Conservation (phyloP, 768 basidiomycete species). For the Gloeophyllum trabeum region DNA sequence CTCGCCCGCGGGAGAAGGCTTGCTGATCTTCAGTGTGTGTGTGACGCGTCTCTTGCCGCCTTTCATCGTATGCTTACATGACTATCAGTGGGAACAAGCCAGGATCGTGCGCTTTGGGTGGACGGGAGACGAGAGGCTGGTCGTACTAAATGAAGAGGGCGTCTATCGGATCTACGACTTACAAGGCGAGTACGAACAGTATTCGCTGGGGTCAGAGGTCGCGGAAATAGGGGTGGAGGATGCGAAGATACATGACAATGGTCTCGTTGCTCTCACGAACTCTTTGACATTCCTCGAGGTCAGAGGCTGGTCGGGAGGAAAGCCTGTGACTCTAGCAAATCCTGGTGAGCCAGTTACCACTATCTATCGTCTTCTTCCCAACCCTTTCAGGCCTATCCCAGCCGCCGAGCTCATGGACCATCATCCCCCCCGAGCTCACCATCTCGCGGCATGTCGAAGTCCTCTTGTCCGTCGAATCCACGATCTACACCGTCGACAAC, state of each 20-base stretch:
- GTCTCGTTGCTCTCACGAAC: conserved; percentile 77
- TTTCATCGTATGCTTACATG: conserved; percentile 3
- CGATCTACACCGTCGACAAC: conserved; percentile 80
- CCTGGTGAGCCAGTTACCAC: conserved; percentile 41
- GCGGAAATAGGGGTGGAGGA: conserved; percentile 76
- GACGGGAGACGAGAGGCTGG: conserved; percentile 73
- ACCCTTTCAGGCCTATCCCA: conserved; percentile 48
- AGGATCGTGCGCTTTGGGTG: conserved; percentile 77
- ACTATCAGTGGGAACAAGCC: conserved; percentile 77
- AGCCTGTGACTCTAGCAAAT: conserved; percentile 61
- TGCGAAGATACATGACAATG: conserved; percentile 77
- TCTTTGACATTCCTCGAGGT: conserved; percentile 73
- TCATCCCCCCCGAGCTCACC: conserved; percentile 84
- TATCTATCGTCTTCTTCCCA: conserved; percentile 4
- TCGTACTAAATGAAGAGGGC: conserved; percentile 87
- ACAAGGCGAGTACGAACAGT: conserved; percentile 77
- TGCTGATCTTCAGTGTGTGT: conserved; percentile 65
- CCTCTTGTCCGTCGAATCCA: conserved; percentile 68
- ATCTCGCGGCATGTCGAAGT: conserved; percentile 88
- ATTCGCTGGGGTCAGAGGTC: conserved; percentile 75
- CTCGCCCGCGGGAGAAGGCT: conserved; percentile 72
- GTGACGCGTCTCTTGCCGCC: conserved; percentile 15
- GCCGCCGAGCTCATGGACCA: conserved; percentile 76
- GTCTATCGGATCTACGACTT: conserved; percentile 84
- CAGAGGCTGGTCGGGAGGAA: conserved; percentile 77